Conservation (phyloP, 371 early-diverging fungal genomes). For the Mortierella sp. region DNA sequence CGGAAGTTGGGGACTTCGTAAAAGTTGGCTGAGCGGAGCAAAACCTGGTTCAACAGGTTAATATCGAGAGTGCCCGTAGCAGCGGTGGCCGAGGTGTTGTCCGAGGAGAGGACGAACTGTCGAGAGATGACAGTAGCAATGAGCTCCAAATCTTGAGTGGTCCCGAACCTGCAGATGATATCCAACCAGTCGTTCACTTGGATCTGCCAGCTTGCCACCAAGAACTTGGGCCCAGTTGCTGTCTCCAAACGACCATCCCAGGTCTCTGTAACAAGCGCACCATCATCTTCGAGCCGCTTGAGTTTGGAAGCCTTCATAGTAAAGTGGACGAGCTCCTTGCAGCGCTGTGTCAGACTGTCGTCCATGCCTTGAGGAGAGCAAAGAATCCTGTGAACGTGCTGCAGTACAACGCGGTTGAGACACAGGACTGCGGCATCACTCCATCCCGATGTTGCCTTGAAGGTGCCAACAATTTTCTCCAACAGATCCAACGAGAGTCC, state of each 20-base stretch:
- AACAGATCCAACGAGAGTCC: constrained; percentile 20
- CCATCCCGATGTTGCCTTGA: constrained; percentile 32
- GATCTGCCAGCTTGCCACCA: constrained; percentile 69
- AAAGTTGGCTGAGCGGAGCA: constrained; percentile 69
- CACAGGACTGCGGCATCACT: constrained; percentile 32
- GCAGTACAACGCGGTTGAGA: constrained; percentile 46
- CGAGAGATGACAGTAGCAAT: constrained; percentile 52
- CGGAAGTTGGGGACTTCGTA: constrained; percentile 68
- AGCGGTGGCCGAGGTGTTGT: constrained; percentile 1
- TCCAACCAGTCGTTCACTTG: constrained; percentile 72
- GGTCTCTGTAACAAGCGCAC: neutral
- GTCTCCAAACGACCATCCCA: constrained; percentile 66
- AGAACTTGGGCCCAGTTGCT: constrained; percentile 39
- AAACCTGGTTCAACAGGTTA: constrained; percentile 50
- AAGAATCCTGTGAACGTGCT: constrained; percentile 41
- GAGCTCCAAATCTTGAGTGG: constrained; percentile 23
- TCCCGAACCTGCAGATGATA: constrained; percentile 52
- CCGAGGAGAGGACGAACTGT: constrained; percentile 22
- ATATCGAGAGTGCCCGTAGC: constrained; percentile 38
- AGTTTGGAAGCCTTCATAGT: constrained; percentile 45
- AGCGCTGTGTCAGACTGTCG: constrained; percentile 14
- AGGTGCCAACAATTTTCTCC: constrained; percentile 12
- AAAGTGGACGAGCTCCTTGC: constrained; percentile 32
- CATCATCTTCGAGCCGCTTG: constrained; percentile 22
- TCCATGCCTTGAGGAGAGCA: constrained; percentile 27